Conservation (phyloP, 2,329 filamentous ascomycete species). For the Gnomoniopsis smithogilvyi region DNA sequence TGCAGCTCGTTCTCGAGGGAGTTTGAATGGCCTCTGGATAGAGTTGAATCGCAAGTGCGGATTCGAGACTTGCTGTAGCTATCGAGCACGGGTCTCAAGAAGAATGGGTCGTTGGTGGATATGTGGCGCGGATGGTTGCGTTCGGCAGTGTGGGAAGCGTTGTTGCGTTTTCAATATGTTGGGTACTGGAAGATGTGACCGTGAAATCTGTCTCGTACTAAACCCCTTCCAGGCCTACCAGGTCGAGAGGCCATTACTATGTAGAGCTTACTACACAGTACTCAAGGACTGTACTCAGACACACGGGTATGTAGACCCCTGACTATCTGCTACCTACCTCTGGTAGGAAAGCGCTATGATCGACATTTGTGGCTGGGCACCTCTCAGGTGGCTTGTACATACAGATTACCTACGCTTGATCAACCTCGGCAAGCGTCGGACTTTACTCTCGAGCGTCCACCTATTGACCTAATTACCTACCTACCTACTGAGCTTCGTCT, state of each 20-base stretch:
- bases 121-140: constrained; percentile 15
- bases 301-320: too few relatives aligned
- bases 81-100: not conserved
- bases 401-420: not conserved
- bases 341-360: too few relatives aligned
- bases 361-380: not conserved
- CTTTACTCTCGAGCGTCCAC: not conserved
- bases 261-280: not conserved
- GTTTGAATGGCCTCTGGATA: not conserved
- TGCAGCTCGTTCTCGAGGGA: not conserved
- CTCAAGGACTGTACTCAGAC: not conserved
- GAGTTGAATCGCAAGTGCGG: not conserved
- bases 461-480: not conserved
- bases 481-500: not conserved
- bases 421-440: not conserved
- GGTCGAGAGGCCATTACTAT: too few relatives aligned
- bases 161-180: not conserved
- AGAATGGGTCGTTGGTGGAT: constrained; percentile 5
- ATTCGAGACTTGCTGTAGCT: not conserved
- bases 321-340: too few relatives aligned
- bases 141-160: not conserved
- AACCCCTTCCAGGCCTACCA: not conserved
- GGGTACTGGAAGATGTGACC: not conserved
- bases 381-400: not conserved
- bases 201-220: constrained; percentile 8